Evolutionary conservation across 2,329 filamentous ascomycete genomes (phyloP), one percentile per base, ranked within the genome.

Genomic region (Fusarium algeriense): DNA sequence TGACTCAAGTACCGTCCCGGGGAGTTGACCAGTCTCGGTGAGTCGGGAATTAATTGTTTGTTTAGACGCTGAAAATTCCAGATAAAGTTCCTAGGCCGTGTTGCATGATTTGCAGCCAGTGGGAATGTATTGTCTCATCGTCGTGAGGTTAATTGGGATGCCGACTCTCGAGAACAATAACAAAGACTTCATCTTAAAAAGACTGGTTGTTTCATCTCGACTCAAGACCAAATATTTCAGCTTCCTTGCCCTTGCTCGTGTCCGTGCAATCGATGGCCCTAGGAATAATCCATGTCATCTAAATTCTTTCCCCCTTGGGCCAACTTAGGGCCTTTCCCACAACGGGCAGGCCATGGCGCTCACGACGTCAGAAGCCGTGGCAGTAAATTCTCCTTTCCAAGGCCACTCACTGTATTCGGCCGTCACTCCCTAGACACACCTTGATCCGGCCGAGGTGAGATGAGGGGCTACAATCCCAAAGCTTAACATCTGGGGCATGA

Each of bases 351-450:
- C 61, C 60, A 57, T 64, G 59, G 62, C 67, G 67, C 62, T 59
- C 63, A 71, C 70, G 72, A 75, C 70, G 70, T 70, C 73, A 75
- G 73, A 58, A 59, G 49, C 59, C n/a, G 67, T 46, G 58, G 28
- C 52, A 44, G 55, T 43, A 46, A 63, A 64, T 40, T 48, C 60
- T 50, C 20, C 50, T 48, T 26, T n/a, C 44, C 62, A 65, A 45
- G 40, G 53, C 53, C 38, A 28, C 40, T 55, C 49, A 35, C 40
- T 60, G 50, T 50, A 52, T 63, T 50, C 50, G 55, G 67, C 52
- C 48, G 59, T 53, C 37, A 23, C 52, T 62, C 53, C 69, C 41
- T 67, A 62, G 53, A 64, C 46, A 65, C 65, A 65, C 55, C 65
- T 70, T 65, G 54, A 69, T 65, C 66, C 66, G 61, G 61, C 67